Conservation (phyloP, 2,329 filamentous ascomycete species). For the Diaporthe eres region DNA sequence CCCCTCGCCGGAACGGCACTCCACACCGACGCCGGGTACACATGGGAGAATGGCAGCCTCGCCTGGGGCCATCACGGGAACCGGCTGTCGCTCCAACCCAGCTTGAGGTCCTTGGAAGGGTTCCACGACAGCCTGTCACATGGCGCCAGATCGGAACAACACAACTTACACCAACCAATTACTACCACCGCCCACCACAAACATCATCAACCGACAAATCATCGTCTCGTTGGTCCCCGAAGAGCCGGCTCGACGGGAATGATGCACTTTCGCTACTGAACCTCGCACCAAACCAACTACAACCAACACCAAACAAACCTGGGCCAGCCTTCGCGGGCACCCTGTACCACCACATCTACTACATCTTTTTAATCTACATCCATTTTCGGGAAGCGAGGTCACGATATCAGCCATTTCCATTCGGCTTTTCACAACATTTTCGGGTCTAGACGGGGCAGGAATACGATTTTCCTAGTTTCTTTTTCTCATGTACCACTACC, state of each 20-base stretch:
- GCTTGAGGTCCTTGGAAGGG: conserved; percentile 5
- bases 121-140: conserved; percentile 35
- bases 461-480: conserved; percentile 31
- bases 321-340: conserved; percentile 36
- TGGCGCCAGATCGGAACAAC: conserved; percentile 17
- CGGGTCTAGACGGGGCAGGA: conserved; percentile 5
- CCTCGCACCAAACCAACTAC: not conserved
- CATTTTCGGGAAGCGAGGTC: conserved; percentile 27
- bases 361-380: conserved; percentile 38
- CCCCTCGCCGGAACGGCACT: conserved; percentile 12
- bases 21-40: not conserved
- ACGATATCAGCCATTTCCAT: conserved; percentile 42
- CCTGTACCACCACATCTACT: conserved; percentile 42
- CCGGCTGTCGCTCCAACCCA: not conserved
- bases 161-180: conserved; percentile 11
- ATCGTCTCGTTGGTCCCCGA: conserved; percentile 28
- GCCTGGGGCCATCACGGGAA: not conserved
- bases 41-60: conserved; percentile 10
- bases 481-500: conserved; percentile 40
- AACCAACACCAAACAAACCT: conserved; percentile 39
- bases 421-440: conserved; percentile 25
- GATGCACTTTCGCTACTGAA: conserved; percentile 41
- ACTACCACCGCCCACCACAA: conserved; percentile 9
- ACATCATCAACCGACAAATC: conserved; percentile 13
- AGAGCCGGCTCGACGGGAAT: conserved; percentile 42